Evolutionary conservation across 2,329 filamentous ascomycete species (phyloP), one percentile per base, ranked within the genome.

Genomic region (Claviceps citrina): DNA sequence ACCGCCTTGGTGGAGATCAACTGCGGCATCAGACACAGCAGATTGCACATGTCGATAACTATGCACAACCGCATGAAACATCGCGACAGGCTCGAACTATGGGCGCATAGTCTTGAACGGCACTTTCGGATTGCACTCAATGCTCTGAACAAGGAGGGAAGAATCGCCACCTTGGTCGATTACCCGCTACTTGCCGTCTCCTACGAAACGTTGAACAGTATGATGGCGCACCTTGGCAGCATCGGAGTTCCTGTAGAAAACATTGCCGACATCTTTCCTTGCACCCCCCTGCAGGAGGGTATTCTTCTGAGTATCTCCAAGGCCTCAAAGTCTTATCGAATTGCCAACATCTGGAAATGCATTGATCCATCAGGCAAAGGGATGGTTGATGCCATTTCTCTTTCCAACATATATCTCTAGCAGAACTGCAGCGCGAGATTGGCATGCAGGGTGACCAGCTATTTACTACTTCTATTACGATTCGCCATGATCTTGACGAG

Each of bases 331-430:
- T 36, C 33, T 7, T 36, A 36, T n/a, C 12, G 22, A 20, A 36
- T 13, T 4, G 20, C 3, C 7, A 24, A 6, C n/a, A 36, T 36
- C 4, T 36, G 33, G 33, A 26, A 36, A 6, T 19, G 13, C 22
- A 10, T 24, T n/a, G n/a, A n/a, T n/a, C n/a, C n/a, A n/a, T 36
- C 22, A 7, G 7, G 33, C 33, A 16, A 36, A 3, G n/a, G 16
- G 16, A 15, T 10, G 16, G 19, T 33, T 33, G 31, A 33, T 22
- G 31, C n/a, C 40, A 38, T 20, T 28, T 42, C 24, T 19, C 34
- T 13, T 36, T 38, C 16, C 40, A 42, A 24, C 34, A 42, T 33
- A 34, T 36, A 22, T 42, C 40, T 5, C 24, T 42, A 19, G 40
- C 40, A n/a, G 34, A 38, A 31, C 27, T 42, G 7, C 35, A 42